Conservation (phyloP, 116 monocot genomes). For the Papilionanthe hybrid region DNA sequence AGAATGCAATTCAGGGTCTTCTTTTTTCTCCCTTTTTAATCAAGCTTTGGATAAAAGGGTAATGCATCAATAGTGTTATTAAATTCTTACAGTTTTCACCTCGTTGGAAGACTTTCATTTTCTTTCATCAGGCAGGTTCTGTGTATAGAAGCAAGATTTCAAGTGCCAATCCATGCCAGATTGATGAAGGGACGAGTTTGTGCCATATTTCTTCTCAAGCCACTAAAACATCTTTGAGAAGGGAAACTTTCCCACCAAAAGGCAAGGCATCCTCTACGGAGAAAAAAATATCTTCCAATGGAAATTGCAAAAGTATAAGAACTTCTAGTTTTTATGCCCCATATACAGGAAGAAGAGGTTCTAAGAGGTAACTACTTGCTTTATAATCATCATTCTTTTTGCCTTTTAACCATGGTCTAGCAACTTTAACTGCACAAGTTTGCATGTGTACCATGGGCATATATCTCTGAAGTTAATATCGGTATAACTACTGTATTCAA, state of each 20-base stretch:
- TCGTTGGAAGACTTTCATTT: not conserved
- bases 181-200: not conserved
- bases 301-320: not conserved
- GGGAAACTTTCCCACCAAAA: too few species aligned
- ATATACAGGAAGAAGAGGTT: not conserved
- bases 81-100: not conserved
- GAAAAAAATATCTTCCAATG: not conserved
- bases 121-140: conserved; percentile 7
- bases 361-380: not conserved
- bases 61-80: conserved; percentile 1
- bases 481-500: not conserved
- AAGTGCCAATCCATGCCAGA: not conserved
- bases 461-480: not conserved
- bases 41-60: not conserved
- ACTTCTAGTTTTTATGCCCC: not conserved
- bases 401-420: not conserved
- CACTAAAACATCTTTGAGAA: not conserved
- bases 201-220: not conserved
- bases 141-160: not conserved
- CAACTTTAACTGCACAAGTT: not conserved
- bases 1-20: conserved; percentile 3
- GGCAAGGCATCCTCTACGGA: not conserved
- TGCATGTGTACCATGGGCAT: not conserved
- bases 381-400: not conserved
- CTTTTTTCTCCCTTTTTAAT: conserved; percentile 6